Evolutionary conservation across 148 eudicot species (phyloP), one percentile per base, ranked within the genome.

Genomic region (Fagopyrum esculentum): DNA sequence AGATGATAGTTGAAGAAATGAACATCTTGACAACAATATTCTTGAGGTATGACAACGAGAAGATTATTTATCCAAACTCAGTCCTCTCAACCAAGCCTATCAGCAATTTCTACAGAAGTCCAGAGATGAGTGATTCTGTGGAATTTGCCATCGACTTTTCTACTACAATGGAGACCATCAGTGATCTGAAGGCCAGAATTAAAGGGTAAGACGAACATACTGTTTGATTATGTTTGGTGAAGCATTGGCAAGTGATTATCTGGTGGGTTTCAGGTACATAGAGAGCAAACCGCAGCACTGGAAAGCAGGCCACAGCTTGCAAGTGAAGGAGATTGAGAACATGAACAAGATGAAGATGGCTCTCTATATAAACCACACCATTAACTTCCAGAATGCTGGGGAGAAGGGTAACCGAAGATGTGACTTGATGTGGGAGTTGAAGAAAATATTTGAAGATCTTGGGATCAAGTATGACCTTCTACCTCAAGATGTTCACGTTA

Each of bases 1-100:
- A 92, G 97, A 90, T 93, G 97, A 57, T 83, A 2, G 98, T 93
- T 48, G 97, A 93, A 79, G 97, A 93, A 83, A 91, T 93, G 97
- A 93, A 93, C 79, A 89, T 91, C 45, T 82, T 93, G 83, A 89
- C 97, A 6, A 93, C 98, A 19, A 85, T 93, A 19, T 89, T 93
- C 76, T 76, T 91, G 77, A 87, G 84, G 78, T 81, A 80, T 56
- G 93, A 93, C 82, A 93, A 91, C 3, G 94, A 91, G 69, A 93
- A 89, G 85, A 85, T 93, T 3, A 84, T 77, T 73, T 93, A 89
- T 77, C 98, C 98, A 9, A 93, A 93, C 73, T 80, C 91, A 4
- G 89, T 89, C 82, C 76, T 93, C 78, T 78, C 92, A 44, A 89
- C 93, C 30, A 89, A 86, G 76, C 84, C 98, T 19, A 90, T 93